Percentiles rank a stretch among this genome's conserved stretches.
phyloP scores from a whole-genome alignment of 2,329 filamentous ascomycete genomes.

The Paraphaeosphaeria minitans region DNA sequence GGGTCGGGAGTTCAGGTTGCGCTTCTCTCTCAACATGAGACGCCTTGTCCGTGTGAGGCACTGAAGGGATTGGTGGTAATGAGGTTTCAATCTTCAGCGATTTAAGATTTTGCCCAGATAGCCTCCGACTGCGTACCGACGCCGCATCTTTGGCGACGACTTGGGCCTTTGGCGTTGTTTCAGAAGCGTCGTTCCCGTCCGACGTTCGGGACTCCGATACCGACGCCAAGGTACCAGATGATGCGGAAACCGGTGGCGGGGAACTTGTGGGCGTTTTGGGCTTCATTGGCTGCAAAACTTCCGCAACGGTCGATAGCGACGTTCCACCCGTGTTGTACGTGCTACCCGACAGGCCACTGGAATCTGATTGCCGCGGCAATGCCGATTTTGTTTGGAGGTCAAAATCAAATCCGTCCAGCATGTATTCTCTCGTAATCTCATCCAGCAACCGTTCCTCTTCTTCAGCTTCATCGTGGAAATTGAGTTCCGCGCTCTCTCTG shows the following conservation, averaged over 20 bases:
- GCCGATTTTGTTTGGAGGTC: constrained; percentile 70
- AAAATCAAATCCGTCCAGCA: constrained; percentile 82
- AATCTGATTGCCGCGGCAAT: constrained; percentile 78
- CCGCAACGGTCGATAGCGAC: constrained; percentile 73
- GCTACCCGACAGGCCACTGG: constrained; percentile 75
- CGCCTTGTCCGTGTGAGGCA: constrained; percentile 44
- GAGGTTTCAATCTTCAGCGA: constrained; percentile 88
- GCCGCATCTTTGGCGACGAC: constrained; percentile 33
- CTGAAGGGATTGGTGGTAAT: constrained; percentile 42
- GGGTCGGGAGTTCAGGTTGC: constrained; percentile 36
- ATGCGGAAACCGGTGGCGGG: constrained; percentile 34
- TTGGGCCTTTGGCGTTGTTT: constrained; percentile 35
- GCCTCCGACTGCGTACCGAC: constrained; percentile 72
- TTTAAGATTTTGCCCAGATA: constrained; percentile 80
- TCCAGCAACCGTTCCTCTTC: constrained; percentile 67
- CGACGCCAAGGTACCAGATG: constrained; percentile 38
- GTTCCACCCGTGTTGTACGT: constrained; percentile 79
- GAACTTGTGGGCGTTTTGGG: constrained; percentile 40
- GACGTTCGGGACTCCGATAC: constrained; percentile 38
- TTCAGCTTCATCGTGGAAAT: constrained; percentile 48
- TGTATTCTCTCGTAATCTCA: constrained; percentile 84
- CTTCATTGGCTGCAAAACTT: constrained; percentile 56
- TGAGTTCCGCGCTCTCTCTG: constrained; percentile 43
- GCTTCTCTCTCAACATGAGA: constrained; percentile 39
- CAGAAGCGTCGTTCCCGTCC: constrained; percentile 29